These are phyloP conservation scores for Gnomoniopsis sp. DNA, from an alignment of 2,329 filamentous ascomycete species.

Conservation along the genomic window DNA sequence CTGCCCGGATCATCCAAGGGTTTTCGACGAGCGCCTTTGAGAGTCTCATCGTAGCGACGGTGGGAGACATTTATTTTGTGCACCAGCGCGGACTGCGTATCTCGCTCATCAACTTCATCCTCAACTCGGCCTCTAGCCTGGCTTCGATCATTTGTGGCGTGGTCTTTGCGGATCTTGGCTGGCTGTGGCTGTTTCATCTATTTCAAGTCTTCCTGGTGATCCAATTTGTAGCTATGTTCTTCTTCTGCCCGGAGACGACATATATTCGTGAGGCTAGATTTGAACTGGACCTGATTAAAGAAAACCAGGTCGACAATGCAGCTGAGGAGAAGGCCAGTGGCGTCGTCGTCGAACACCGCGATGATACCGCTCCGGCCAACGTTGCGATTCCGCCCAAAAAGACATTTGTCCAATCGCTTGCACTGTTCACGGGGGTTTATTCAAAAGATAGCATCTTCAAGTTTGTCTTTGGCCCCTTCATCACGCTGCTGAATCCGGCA, in stretches of 20 bases:
- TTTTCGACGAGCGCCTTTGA: constrained; percentile 25
- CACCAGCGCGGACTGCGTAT: constrained; percentile 26
- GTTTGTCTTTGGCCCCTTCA: constrained; percentile 28
- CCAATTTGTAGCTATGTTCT: constrained; percentile 28
- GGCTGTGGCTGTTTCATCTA: constrained; percentile 32
- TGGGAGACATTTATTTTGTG: constrained; percentile 27
- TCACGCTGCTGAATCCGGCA: constrained; percentile 35
- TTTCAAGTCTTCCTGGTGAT: constrained; percentile 30
- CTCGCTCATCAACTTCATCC: constrained; percentile 18
- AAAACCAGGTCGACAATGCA: neutral
- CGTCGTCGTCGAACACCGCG: neutral
- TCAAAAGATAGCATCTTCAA: constrained; percentile 5
- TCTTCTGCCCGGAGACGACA: constrained; percentile 37
- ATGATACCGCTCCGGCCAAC: neutral
- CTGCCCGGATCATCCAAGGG: constrained; percentile 26
- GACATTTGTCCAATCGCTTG: neutral
- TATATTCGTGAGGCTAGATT: constrained; percentile 27
- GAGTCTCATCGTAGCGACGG: constrained; percentile 24
- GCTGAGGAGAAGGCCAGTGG: neutral
- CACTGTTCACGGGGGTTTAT: neutral
- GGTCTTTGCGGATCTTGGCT: constrained; percentile 22
- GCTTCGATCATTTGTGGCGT: constrained; percentile 20
- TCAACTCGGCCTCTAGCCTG: constrained; percentile 20
- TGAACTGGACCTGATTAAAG: neutral
- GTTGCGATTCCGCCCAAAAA: neutral